Evolutionary conservation across 2,329 filamentous ascomycete species (phyloP), one percentile per base, ranked within the genome.

Genomic region (Orbilia ellipsospora): DNA sequence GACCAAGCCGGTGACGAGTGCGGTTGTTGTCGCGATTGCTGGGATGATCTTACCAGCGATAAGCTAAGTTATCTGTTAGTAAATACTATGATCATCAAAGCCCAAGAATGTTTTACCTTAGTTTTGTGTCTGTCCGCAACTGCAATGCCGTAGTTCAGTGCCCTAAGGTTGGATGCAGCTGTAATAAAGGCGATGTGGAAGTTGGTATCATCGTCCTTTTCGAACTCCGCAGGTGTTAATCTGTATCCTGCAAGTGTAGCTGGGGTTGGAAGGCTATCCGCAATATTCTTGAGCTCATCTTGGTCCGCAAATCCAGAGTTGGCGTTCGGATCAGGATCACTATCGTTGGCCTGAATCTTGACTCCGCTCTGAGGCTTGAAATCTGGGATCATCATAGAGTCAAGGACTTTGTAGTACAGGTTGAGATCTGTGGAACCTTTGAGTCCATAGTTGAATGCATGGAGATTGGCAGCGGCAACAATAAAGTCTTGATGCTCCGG

Each of bases 1-100:
- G 63, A 99, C 93, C 54, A 99, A 87, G 72, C 95, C 95, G 1
- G 95, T 99, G 12, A 98, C 94, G 70, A 99, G 86, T 2, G 95
- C 94, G 1, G 95, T 99, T 0, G 95, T 98, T 2, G 95, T 99
- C 52, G 95, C 95, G 83, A 99, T 99, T 54, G 95, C 95, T 20
- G 95, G 95, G 78, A 99, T 99, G 79, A 99, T 99, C 88, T 99
- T 99, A 82, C 95, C 95, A 36, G 95, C 96, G 82, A 99, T 99
- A 83, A 99, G 72, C 72, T 75, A 18, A 13, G 48, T 4, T 20
- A n/a, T 23, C 1, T 28, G 26, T 64, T 40, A 74, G 63, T 16
- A 54, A 13, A 3, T 4, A 20, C 10, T 12, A 15, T 10, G 1
- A 10, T 23, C 20, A 5, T 57, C 13, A 51, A 57, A 6, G 23